Base-by-base conservation (phyloP, 2,329 filamentous ascomycete species). In the Diaporthe nobilis region DNA sequence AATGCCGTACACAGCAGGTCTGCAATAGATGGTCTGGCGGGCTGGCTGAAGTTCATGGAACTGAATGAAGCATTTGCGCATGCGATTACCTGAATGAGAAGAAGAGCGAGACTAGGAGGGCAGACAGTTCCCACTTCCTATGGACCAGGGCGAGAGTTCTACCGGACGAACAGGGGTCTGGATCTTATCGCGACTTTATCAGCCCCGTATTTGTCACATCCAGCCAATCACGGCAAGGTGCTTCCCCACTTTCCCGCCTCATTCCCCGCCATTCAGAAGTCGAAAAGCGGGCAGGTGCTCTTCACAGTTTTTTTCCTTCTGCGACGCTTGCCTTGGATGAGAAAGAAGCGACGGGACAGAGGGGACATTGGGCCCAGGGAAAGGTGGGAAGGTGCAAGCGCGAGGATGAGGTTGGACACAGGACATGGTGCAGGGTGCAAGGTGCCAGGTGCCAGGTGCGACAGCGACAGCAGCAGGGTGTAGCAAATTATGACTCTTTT, bases 231-330 rank as follows among this genome's bases (percentile, higher is more conserved):
- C 7, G 20, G 20, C 22, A 39, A 17, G 17, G 4, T 2, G 9
- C 3, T 28, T 57, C 75, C 75, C 75, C 72, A 70, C 71, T 75
- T 67, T 74, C 61, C 51, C 28, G 51, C 51, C 61, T 57, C 60
- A 28, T 44, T 49, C 74, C 74, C 74, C 74, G 74, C 71, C 60
- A 75, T 75, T 71, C 71, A 75, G 47, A 73, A 37, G 74, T 72
- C 60, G 70, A 65, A 57, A 61, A 72, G 37, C 60, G 58, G 70
- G 74, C 74, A 75, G 74, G 74, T 75, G 70, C 60, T 42, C 73
- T 58, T 73, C 51, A 42, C 70, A 75, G 34, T 58, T 75, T 75
- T 72, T 42, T 53, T 70, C 10, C 63, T 20, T 42, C 65, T 70
- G 65, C 34, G 73, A 58, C 53, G 37, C 60, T 49, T 57, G 34